Base-by-base conservation (phyloP, 345 rosid genomes). In the Gossypium bickii region DNA sequence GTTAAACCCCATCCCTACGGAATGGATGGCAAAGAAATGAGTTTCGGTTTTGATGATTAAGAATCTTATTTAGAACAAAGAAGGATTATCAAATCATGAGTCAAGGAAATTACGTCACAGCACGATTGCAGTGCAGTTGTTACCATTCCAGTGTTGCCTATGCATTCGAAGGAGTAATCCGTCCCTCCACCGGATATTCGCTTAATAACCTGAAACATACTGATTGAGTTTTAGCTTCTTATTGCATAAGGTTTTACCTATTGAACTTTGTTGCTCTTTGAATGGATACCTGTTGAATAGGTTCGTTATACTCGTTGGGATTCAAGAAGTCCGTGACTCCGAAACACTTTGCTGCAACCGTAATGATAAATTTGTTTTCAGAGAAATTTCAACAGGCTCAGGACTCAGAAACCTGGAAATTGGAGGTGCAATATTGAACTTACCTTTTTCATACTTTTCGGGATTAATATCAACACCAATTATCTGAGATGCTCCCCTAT, bases 1-100 rank as follows among this genome's bases (percentile, higher is more conserved):
- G 98, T 82, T 80, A 88, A 47, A 9, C 98, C 98, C 97, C 98
- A 94, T 79, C 98, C 98, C 98, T 92, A 73, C 55, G 51, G 13
- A 57, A 57, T 57, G 29, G 65, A 65, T 22, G 58, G 6, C 1
- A 75, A 58, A 48, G 34, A 29, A 34, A 44, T 66, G 60, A 25
- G n/a, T 24, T 56, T 65, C 17, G 73, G 76, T 51, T 67, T 49
- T 13, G 62, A 67, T 15, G 48, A 45, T 63, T 74, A 27, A 24
- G 41, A 66, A 57, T 48, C 49, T 70, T 51, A 49, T 47, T 48
- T 41, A 29, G 69, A 52, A 52, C 27, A n/a, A 65, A 56, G 66
- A 38, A 64, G 34, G 16, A 48, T 6, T 12, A 44, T 52, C 25
- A 11, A 27, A 29, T 67, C 17, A 69, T 25, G 64, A 7, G 47